Conservation (phyloP, 2,329 filamentous ascomycete species). For the Knoxdaviesia proteae region DNA sequence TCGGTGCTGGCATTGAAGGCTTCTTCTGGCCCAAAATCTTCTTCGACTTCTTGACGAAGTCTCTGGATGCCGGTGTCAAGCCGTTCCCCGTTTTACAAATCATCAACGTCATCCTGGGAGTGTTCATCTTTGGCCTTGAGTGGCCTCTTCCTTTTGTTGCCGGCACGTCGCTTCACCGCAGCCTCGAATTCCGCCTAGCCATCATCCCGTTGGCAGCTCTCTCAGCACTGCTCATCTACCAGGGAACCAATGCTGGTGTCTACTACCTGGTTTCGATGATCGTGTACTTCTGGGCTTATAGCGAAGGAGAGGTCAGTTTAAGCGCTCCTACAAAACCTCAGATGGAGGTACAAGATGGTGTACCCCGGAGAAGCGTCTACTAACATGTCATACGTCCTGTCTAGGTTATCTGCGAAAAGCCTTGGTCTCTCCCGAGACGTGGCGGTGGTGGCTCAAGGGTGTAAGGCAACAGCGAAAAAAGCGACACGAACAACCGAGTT, state of each 20-base stretch:
- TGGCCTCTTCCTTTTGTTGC: constrained; percentile 70
- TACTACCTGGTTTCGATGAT: constrained; percentile 76
- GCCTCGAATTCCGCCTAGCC: constrained; percentile 68
- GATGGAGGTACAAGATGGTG: no score
- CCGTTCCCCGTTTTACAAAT: constrained; percentile 78
- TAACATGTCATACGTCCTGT: not conserved
- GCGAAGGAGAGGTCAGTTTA: constrained; percentile 73
- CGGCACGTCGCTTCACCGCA: constrained; percentile 60
- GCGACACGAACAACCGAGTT: not conserved
- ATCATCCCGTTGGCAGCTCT: constrained; percentile 63
- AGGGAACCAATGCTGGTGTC: constrained; percentile 75
- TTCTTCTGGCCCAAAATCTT: constrained; percentile 99
- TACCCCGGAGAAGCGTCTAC: no score
- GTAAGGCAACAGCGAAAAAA: constrained; percentile 4
- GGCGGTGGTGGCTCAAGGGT: constrained; percentile 11
- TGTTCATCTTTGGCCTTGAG: constrained; percentile 68
- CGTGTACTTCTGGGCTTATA: constrained; percentile 94
- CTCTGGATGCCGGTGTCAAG: constrained; percentile 67
- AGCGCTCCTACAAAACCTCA: no score
- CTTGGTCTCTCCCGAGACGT: constrained; percentile 47
- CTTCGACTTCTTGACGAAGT: constrained; percentile 89
- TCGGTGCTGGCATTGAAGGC: constrained; percentile 60
- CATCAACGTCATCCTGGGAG: constrained; percentile 66
- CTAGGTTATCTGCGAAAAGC: constrained; percentile 45
- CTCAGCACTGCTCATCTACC: constrained; percentile 61